phyloP scores from a whole-genome alignment of 441 rosid genomes.

The Cnidoscolus chayamansa region DNA sequence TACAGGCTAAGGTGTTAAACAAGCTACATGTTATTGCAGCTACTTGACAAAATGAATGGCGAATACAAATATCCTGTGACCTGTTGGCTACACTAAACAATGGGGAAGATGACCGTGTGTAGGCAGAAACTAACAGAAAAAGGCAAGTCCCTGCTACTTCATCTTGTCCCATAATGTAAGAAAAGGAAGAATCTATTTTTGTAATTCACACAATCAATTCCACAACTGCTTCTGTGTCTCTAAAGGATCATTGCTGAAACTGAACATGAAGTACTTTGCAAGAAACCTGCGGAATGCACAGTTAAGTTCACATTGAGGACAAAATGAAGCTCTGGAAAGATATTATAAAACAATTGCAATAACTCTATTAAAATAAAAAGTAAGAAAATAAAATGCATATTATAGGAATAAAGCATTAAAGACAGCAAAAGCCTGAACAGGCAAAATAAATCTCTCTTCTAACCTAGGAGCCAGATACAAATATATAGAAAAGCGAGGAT shows the following conservation, averaged over 20 bases:
- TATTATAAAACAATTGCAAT: too few species aligned
- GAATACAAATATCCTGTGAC: conserved; percentile 4
- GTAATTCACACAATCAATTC: conserved; percentile 6
- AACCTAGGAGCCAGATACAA: too few species aligned
- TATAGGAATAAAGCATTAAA: background rate
- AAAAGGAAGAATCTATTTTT: background rate
- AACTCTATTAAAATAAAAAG: background rate
- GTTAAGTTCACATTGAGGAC: conserved; percentile 4
- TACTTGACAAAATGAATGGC: conserved; percentile 22
- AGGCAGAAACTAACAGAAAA: conserved; percentile 31
- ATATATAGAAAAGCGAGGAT: too few species aligned
- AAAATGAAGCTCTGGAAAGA: background rate
- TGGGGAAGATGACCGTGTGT: conserved; percentile 7
- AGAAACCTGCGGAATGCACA: conserved; percentile 29
- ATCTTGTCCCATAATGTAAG: conserved; percentile 15
- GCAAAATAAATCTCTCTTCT: background rate
- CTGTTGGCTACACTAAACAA: conserved; percentile 9
- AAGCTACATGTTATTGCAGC: conserved; percentile 13
- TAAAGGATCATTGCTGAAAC: conserved; percentile 22
- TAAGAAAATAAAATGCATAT: background rate
- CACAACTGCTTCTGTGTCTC: conserved; percentile 10
- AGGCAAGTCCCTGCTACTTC: conserved; percentile 21
- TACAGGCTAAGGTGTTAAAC: background rate
- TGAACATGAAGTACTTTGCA: conserved; percentile 7
- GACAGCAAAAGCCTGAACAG: background rate